Conservation (phyloP, 1,284 basidiomycete genomes). For the Rhodotorula sp. region DNA sequence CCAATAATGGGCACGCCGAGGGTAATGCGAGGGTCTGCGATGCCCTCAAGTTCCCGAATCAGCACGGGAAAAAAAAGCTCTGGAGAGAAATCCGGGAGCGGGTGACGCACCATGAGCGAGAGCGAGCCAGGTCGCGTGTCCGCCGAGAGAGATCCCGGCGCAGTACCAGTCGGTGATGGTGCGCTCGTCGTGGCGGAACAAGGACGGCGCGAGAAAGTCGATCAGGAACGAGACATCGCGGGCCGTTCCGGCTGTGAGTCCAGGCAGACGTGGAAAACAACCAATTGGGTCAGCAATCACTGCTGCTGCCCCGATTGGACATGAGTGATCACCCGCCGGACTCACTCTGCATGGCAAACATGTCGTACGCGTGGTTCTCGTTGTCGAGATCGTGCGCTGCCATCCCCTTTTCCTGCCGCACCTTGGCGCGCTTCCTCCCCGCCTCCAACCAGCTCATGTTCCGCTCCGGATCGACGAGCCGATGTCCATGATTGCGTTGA, state of each 20-base stretch:
- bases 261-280: no score
- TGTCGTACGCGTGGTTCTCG: conserved; percentile 44
- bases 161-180: conserved; percentile 65
- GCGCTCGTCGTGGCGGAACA: conserved; percentile 71
- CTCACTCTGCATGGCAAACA: conserved; percentile 48
- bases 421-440: conserved; percentile 46
- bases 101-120: conserved; percentile 59
- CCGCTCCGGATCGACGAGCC: conserved; percentile 44
- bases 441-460: conserved; percentile 50
- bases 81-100: conserved; percentile 6
- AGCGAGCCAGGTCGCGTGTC: conserved; percentile 72
- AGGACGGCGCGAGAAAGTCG: conserved; percentile 71
- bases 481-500: conserved; percentile 50
- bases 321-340: not conserved
- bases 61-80: no score
- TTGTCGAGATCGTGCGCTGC: conserved; percentile 45
- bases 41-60: no score
- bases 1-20: conserved; percentile 72
- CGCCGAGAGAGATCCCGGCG: conserved; percentile 71
- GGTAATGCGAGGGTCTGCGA: conserved; percentile 64
- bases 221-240: conserved; percentile 76
- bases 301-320: not conserved
- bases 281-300: not conserved
- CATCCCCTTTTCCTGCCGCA: conserved; percentile 35
- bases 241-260: conserved; percentile 59